These are phyloP conservation scores for Paradendryphiella salina DNA, from an alignment of 2,329 filamentous ascomycete genomes.

Conservation along the genomic window DNA sequence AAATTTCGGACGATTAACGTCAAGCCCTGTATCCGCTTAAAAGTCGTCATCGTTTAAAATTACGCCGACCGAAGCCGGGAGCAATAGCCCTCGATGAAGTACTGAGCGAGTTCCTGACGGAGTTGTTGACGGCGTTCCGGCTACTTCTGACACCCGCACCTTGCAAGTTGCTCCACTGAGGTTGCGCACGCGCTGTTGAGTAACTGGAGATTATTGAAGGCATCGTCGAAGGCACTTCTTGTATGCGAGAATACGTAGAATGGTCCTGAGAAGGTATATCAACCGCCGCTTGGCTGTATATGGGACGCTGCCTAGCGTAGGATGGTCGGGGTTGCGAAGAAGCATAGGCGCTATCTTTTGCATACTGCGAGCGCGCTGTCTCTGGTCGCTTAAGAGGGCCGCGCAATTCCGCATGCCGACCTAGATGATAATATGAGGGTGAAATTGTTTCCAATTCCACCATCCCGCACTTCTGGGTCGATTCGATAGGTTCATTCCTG, in stretches of 20 bases:
- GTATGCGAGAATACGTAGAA: slow-evolving; percentile 11
- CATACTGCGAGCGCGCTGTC: slow-evolving; percentile 4
- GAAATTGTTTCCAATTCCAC: slow-evolving; percentile 1
- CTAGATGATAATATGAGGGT: slow-evolving; percentile 8
- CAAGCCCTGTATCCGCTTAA: not conserved
- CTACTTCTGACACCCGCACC: slow-evolving; percentile 34
- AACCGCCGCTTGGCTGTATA: slow-evolving; percentile 6
- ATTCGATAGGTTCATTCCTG: slow-evolving; percentile 20
- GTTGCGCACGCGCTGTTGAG: slow-evolving; percentile 16
- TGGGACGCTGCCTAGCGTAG: slow-evolving; percentile 6
- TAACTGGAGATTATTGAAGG: slow-evolving; percentile 19
- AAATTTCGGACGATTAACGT: not conserved
- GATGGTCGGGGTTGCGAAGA: slow-evolving; percentile 5
- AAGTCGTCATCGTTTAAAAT: slow-evolving; percentile 21
- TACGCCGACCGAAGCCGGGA: slow-evolving; percentile 23
- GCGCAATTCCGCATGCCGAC: slow-evolving; percentile 16
- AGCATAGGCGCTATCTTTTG: slow-evolving; percentile 11
- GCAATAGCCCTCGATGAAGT: slow-evolving; percentile 10
- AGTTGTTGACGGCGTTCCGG: slow-evolving; percentile 9
- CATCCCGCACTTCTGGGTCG: not conserved
- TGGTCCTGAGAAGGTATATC: slow-evolving; percentile 10
- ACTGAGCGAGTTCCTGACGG: not conserved
- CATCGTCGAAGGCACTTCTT: slow-evolving; percentile 22
- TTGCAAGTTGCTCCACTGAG: slow-evolving; percentile 24
- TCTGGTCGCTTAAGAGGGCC: slow-evolving; percentile 21